These are phyloP conservation scores for Saturnispora sekii DNA, from an alignment of 805 yeast genomes.

Conservation along the genomic window DNA sequence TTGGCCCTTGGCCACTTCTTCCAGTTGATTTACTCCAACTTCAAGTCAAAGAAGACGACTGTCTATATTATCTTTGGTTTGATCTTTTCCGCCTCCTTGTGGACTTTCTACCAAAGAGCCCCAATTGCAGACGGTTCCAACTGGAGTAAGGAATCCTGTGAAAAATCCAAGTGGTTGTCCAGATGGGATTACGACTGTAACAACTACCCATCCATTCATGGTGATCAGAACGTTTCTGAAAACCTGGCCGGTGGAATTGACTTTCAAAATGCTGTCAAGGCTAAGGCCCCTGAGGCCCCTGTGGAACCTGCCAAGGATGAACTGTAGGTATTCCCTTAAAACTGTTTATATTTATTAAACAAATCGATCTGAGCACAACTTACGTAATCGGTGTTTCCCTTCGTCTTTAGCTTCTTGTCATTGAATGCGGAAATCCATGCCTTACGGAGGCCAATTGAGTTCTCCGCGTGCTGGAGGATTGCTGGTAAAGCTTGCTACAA, in stretches of 20 bases:
- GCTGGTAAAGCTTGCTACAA: too few relatives aligned
- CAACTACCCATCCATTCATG: conserved; percentile 31
- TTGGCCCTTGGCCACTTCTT: conserved; percentile 27
- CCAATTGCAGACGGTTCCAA: conserved; percentile 69
- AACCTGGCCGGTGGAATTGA: conserved; percentile 11
- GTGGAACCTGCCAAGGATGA: conserved; percentile 7
- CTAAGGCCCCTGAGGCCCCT: conserved; percentile 9
- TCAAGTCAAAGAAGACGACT: conserved; percentile 31
- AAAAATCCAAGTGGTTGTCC: conserved; percentile 43
- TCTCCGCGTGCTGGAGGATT: too few relatives aligned
- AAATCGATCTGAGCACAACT: not conserved
- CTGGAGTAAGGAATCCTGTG: conserved; percentile 71
- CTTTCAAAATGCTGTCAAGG: conserved; percentile 15
- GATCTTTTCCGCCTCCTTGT: conserved; percentile 40
- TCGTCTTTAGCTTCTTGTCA: too few relatives aligned
- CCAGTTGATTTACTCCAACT: conserved; percentile 23
- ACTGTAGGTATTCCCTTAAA: not conserved
- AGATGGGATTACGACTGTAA: conserved; percentile 90
- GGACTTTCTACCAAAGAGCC: conserved; percentile 51
- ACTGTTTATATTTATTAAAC: not conserved
- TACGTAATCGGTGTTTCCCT: too few relatives aligned
- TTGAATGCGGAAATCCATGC: too few relatives aligned
- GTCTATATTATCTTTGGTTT: conserved; percentile 37
- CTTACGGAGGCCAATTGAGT: too few relatives aligned
- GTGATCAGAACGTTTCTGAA: conserved; percentile 4